Evolutionary conservation across 2,329 filamentous ascomycete species (phyloP).

Genomic region (Fusarium floridanum): DNA sequence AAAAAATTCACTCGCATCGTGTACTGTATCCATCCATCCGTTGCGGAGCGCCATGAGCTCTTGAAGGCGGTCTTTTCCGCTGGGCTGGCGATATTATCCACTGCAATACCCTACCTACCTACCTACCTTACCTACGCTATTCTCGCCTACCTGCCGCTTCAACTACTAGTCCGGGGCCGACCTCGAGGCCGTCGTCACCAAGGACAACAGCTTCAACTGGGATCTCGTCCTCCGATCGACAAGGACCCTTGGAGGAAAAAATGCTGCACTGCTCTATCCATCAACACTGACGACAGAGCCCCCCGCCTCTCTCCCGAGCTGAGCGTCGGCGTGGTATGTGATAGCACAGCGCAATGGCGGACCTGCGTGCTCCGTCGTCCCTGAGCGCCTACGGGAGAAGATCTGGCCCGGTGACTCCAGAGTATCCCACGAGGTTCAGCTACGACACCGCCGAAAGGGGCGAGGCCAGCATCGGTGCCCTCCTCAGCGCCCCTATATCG

Average conservation of each 20-base stretch:
- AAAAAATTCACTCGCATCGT: constrained; percentile 12
- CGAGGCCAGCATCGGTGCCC: constrained; percentile 43
- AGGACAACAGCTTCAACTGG: constrained; percentile 36
- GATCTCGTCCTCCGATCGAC: constrained; percentile 35
- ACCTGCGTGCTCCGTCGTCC: constrained; percentile 40
- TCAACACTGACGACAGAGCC: constrained; percentile 35
- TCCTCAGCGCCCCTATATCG: constrained; percentile 39
- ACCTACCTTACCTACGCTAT: constrained; percentile 14
- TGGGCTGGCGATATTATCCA: constrained; percentile 30
- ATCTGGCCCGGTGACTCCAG: constrained; percentile 44
- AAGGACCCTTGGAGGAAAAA: constrained; percentile 37
- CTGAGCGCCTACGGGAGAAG: constrained; percentile 43
- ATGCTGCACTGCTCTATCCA: constrained; percentile 40
- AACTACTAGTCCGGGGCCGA: constrained; percentile 12
- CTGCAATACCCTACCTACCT: constrained; percentile 11
- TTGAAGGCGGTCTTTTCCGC: constrained; percentile 37
- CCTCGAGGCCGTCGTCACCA: constrained; percentile 33
- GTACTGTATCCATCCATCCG: neutral
- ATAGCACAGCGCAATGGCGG: constrained; percentile 44
- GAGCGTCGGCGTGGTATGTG: constrained; percentile 41
- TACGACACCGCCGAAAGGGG: constrained; percentile 43
- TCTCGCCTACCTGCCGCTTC: constrained; percentile 6
- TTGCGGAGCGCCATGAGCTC: constrained; percentile 34
- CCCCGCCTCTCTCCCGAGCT: constrained; percentile 29
- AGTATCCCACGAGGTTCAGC: constrained; percentile 44